phyloP scores from a whole-genome alignment of 805 yeast genomes.

The Brettanomyces custersianus region DNA sequence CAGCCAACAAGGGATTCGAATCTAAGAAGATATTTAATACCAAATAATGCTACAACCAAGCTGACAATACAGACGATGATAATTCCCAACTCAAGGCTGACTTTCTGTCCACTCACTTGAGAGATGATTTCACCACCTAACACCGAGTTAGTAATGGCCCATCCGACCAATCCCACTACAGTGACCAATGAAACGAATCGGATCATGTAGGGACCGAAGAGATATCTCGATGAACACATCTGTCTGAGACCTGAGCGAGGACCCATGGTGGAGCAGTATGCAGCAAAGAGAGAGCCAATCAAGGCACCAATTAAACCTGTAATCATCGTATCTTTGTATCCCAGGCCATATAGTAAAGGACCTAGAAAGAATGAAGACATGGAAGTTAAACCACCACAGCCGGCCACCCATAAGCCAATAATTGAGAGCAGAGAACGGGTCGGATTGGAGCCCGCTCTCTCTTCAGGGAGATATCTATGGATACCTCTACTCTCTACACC shows the following conservation, averaged over 20 bases:
- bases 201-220: constrained; percentile 83
- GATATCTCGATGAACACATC: constrained; percentile 71
- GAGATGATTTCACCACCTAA: constrained; percentile 80
- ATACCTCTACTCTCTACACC: constrained; percentile 76
- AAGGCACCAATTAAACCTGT: constrained; percentile 56
- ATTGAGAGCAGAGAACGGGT: constrained; percentile 30
- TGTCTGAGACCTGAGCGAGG: constrained; percentile 87
- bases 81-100: constrained; percentile 70
- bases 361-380: constrained; percentile 80
- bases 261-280: constrained; percentile 80
- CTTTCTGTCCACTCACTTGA: constrained; percentile 51
- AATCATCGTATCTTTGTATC: constrained; percentile 53
- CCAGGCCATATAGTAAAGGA: constrained; percentile 60
- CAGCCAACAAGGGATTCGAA: constrained; percentile 62
- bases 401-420: constrained; percentile 77
- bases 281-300: constrained; percentile 70
- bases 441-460: constrained; percentile 22
- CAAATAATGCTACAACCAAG: constrained; percentile 63
- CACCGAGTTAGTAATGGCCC: constrained; percentile 88
- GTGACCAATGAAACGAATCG: constrained; percentile 65
- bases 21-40: constrained; percentile 60
- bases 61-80: constrained; percentile 58
- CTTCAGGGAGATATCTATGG: constrained; percentile 62
- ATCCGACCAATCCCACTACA: constrained; percentile 75
- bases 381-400: constrained; percentile 81